Evolutionary conservation across 331 rosid genomes (phyloP).

Genomic region (Quercus tomentella): DNA sequence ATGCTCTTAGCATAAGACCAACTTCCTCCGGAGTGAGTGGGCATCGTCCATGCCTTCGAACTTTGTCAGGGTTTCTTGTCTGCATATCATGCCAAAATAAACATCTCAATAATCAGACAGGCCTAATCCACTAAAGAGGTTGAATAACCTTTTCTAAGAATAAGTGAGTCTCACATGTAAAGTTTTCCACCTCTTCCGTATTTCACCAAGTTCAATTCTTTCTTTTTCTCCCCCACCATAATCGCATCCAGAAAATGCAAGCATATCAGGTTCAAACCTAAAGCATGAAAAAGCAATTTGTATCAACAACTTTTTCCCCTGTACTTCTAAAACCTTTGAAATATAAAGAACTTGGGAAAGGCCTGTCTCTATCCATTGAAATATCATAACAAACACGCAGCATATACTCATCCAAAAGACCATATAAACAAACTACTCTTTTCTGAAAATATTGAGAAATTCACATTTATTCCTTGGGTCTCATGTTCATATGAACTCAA

Average conservation of each 20-base stretch:
- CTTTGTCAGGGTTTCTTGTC: conserved; percentile 77
- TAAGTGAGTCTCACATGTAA: conserved; percentile 59
- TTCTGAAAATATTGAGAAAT: background rate
- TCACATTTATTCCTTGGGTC: background rate
- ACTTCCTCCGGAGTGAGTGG: conserved; percentile 95
- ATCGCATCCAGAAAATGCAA: conserved; percentile 92
- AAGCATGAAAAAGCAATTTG: conserved; percentile 5
- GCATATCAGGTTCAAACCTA: conserved; percentile 97
- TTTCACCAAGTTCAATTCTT: conserved; percentile 61
- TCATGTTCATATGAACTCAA: background rate
- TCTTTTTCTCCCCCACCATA: conserved; percentile 91
- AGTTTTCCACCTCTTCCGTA: conserved; percentile 79
- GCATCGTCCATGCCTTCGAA: conserved; percentile 79
- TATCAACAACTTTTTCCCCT: conserved; percentile 9
- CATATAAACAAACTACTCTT: background rate
- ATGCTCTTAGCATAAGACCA: conserved; percentile 85
- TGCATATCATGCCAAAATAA: conserved; percentile 27
- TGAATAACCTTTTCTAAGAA: background rate
- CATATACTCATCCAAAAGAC: background rate
- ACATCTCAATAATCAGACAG: conserved; percentile 16
- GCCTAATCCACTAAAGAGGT: background rate
- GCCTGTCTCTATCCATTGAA: background rate
- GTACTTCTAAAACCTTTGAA: background rate
- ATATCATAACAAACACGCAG: background rate
- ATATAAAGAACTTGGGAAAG: background rate